These are phyloP conservation scores for Camellia lanceoleosa DNA, from an alignment of 148 eudicot species.

Conservation along the genomic window DNA sequence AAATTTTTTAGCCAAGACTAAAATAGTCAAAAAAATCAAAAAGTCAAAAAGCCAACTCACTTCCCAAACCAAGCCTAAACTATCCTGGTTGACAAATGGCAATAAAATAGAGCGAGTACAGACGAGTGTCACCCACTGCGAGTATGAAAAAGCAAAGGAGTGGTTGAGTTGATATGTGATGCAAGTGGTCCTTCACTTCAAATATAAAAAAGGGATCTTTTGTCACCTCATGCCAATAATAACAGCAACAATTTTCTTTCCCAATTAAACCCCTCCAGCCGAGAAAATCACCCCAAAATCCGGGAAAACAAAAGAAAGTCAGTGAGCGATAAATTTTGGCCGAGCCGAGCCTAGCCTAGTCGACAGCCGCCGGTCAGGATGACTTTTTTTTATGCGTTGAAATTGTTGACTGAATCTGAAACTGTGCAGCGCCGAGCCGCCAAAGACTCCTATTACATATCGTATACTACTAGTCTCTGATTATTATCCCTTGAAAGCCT, in stretches of 20 bases:
- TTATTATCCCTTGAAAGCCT: background rate
- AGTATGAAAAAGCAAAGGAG: background rate
- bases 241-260: background rate
- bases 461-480: too few relatives aligned
- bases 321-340: background rate
- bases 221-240: constrained; percentile 6
- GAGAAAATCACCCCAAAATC: background rate
- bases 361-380: background rate
- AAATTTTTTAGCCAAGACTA: too few relatives aligned
- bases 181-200: constrained; percentile 14
- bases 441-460: background rate
- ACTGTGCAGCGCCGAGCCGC: constrained; percentile 15
- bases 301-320: too few relatives aligned
- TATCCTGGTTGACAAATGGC: background rate
- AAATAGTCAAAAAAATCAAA: too few relatives aligned
- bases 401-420: constrained; percentile 4
- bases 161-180: background rate
- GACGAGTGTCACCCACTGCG: background rate
- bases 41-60: too few relatives aligned
- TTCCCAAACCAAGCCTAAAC: too few relatives aligned
- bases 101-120: background rate
- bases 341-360: background rate
- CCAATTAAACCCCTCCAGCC: background rate
- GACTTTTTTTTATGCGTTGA: constrained; percentile 14
- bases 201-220: constrained; percentile 11